phyloP scores from a whole-genome alignment of 73 alveolate genomes.

The Loxodes magnus region DNA sequence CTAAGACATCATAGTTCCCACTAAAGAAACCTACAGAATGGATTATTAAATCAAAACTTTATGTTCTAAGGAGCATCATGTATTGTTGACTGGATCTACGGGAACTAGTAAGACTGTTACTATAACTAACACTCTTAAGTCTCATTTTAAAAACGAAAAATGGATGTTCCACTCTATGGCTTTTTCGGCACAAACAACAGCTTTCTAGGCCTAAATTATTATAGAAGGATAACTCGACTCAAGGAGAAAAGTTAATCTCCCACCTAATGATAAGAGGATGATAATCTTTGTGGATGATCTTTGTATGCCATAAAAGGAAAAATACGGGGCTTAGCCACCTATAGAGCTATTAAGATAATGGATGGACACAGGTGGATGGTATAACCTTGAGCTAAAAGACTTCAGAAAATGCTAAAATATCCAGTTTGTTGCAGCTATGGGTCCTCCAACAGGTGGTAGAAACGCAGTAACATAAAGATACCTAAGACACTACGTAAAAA shows the following conservation, averaged over 20 bases:
- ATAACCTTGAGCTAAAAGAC: slow-evolving; percentile 81
- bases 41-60: slow-evolving; percentile 78
- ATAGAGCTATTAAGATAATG: slow-evolving; percentile 98
- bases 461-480: slow-evolving; percentile 71
- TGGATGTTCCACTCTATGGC: slow-evolving; percentile 67
- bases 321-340: slow-evolving; percentile 99
- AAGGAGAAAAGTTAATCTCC: slow-evolving; percentile 6
- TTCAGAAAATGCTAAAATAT: slow-evolving; percentile 71
- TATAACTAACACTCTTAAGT: slow-evolving; percentile 53
- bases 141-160: slow-evolving; percentile 68
- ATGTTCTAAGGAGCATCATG: slow-evolving; percentile 74
- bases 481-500: slow-evolving; percentile 77
- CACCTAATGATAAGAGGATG: slow-evolving; percentile 6
- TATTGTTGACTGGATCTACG: slow-evolving; percentile 96
- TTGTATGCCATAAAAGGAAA: slow-evolving; percentile 99
- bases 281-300: slow-evolving; percentile 98
- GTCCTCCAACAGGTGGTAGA: slow-evolving; percentile 99
- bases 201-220: slow-evolving; percentile 76
- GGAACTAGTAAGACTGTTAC: slow-evolving; percentile 98
- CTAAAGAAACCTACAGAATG: slow-evolving; percentile 94
- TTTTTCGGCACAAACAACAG: slow-evolving; percentile 98
- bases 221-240: slow-evolving; percentile 29
- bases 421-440: slow-evolving; percentile 98
- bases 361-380: slow-evolving; percentile 99
- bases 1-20: slow-evolving; percentile 92